phyloP scores from a whole-genome alignment of 1,284 basidiomycete genomes.

The Moesziomyces parantarcticus region DNA sequence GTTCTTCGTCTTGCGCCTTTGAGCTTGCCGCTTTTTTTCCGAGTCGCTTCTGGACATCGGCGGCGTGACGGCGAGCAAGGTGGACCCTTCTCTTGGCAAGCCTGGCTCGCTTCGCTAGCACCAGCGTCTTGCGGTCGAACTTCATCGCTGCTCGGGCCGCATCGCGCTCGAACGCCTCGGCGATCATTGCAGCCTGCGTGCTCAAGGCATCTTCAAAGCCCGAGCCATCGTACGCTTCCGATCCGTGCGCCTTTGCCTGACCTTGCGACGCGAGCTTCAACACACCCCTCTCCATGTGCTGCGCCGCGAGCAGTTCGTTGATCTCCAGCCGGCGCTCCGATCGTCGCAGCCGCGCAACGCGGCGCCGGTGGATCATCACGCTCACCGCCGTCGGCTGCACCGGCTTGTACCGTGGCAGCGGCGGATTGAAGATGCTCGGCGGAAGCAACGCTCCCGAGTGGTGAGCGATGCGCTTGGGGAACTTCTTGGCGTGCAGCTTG shows the following conservation, averaged over 20 bases:
- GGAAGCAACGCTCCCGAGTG: constrained; percentile 61
- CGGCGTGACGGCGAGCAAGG: constrained; percentile 18
- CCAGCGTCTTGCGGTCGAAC: constrained; percentile 51
- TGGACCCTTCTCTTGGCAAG: constrained; percentile 36
- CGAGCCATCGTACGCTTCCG: background rate
- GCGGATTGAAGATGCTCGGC: constrained; percentile 57
- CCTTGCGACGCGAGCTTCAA: constrained; percentile 6
- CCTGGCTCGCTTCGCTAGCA: constrained; percentile 51
- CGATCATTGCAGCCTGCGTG: constrained; percentile 10
- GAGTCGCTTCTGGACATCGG: constrained; percentile 19
- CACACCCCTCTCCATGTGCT: constrained; percentile 5
- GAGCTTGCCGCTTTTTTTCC: background rate
- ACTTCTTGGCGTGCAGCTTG: constrained; percentile 34
- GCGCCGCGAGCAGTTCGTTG: constrained; percentile 35
- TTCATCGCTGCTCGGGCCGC: constrained; percentile 39
- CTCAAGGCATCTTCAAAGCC: constrained; percentile 13
- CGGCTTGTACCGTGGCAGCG: constrained; percentile 64
- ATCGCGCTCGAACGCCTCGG: constrained; percentile 46
- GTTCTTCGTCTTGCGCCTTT: background rate
- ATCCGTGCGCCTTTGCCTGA: background rate
- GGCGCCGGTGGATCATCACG: constrained; percentile 64
- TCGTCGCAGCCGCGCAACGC: constrained; percentile 39
- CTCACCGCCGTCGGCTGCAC: constrained; percentile 57
- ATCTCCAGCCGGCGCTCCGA: constrained; percentile 40
- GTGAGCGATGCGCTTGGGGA: constrained; percentile 42